Evolutionary conservation across 2,329 filamentous ascomycete genomes (phyloP).

Genomic region (Cercospora sp.): DNA sequence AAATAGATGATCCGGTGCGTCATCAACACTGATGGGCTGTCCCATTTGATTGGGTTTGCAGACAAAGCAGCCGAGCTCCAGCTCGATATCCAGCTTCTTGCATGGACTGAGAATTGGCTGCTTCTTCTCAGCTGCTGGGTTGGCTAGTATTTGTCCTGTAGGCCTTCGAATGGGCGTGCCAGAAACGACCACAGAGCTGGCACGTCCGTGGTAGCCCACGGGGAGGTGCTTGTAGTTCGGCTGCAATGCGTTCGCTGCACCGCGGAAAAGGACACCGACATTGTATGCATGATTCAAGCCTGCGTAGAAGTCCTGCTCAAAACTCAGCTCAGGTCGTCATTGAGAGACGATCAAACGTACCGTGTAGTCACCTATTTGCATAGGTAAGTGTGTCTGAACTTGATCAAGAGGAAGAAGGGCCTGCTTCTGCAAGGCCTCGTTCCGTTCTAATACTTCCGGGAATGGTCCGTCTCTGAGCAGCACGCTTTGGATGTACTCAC

Average conservation of each 20-base stretch:
- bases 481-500: conserved; percentile 67
- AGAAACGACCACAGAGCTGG: conserved; percentile 73
- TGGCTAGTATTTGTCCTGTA: conserved; percentile 69
- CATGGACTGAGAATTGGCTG: conserved; percentile 64
- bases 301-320: conserved; percentile 74
- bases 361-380: conserved; percentile 74
- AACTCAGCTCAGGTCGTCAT: conserved; percentile 3
- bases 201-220: conserved; percentile 77
- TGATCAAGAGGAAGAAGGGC: conserved; percentile 61
- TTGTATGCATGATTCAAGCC: conserved; percentile 77
- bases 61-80: conserved; percentile 77
- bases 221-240: conserved; percentile 81
- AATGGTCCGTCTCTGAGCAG: conserved; percentile 61
- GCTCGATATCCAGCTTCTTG: conserved; percentile 72
- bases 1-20: conserved; percentile 72
- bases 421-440: conserved; percentile 57
- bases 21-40: conserved; percentile 60
- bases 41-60: conserved; percentile 66
- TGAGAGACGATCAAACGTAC: conserved; percentile 9
- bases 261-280: conserved; percentile 71
- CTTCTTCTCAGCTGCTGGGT: conserved; percentile 63
- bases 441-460: conserved; percentile 64
- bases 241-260: conserved; percentile 70
- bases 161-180: conserved; percentile 73
- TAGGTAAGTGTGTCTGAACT: conserved; percentile 68